Evolutionary conservation across 768 basidiomycete species (phyloP), one percentile per base, ranked within the genome.

Genomic region (Sistotremastrum suecicum): DNA sequence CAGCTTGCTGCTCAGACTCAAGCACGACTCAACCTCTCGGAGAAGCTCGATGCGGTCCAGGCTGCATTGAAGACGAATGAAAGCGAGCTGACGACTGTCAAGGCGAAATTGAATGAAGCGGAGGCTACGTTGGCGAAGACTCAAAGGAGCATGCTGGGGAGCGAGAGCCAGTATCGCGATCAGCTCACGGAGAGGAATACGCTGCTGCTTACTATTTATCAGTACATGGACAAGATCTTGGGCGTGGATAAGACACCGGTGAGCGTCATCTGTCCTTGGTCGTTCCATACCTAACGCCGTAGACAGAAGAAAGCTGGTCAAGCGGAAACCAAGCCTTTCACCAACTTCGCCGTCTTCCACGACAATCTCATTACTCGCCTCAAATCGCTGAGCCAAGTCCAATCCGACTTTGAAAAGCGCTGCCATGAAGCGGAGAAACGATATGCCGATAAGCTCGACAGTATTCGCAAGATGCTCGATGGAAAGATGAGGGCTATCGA

Each of bases 101-200:
- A 79, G 42, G 63, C 74, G 2, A 77, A 77, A 42, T 70, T 81
- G 3, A 67, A 71, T 11, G 85, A 90, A 29, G 64, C 95, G 40
- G 94, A 98, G 65, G 70, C 72, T 49, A 68, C 87, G 47, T 61
- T 92, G 50, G 75, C 77, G 37, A 88, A 87, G 61, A 89, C 91
- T 51, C 85, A 90, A 60, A 69, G 84, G 35, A 69, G 76, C 37
- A 58, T 90, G 48, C 59, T 87, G 50, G 60, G 64, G 28, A 76
- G 80, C 2, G 90, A 94, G 62, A 74, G 65, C 45, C 81, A 88
- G 62, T 90, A 86, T 57, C 72, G 91, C 30, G 87, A 94, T 62
- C 92, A 97, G 63, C 61, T 94, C 34, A 90, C 88, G 11, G 94
- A 97, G 67, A 70, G 90, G 46, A 95, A 91, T 59, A 91, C 89